Percentiles rank a stretch among this genome's conserved stretches.
These are phyloP conservation scores for Rauvolfia tetraphylla DNA, from an alignment of 257 asterid species.

Conservation along the genomic window DNA sequence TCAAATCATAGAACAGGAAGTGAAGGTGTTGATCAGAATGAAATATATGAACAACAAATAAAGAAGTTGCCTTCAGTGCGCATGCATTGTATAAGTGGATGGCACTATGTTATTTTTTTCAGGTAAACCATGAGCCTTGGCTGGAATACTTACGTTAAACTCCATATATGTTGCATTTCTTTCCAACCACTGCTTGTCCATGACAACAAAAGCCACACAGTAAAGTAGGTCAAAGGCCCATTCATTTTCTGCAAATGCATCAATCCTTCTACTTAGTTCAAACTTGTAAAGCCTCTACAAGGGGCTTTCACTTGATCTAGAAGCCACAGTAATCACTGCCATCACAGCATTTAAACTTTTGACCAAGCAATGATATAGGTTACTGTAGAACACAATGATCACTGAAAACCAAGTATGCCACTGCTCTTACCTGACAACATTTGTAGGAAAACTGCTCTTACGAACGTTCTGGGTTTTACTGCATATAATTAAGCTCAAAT, in stretches of 20 bases:
- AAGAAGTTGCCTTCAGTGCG: background rate
- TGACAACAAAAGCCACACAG: slow-evolving; percentile 73
- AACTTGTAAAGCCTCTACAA: too few species aligned
- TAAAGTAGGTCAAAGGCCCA: slow-evolving; percentile 84
- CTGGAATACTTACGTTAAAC: slow-evolving; percentile 52
- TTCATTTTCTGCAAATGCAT: slow-evolving; percentile 58
- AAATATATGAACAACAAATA: background rate
- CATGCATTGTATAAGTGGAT: too few species aligned
- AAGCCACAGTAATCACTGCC: background rate
- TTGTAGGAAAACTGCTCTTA: slow-evolving; percentile 54
- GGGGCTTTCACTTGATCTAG: background rate
- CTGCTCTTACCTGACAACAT: slow-evolving; percentile 59
- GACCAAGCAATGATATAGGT: too few species aligned
- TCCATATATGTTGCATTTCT: slow-evolving; percentile 76
- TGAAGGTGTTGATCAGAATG: background rate
- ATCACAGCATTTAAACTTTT: background rate
- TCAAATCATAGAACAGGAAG: background rate
- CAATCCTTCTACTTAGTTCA: background rate
- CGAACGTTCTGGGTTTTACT: slow-evolving; percentile 65
- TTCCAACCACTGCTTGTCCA: slow-evolving; percentile 88
- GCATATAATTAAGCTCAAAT: slow-evolving; percentile 32
- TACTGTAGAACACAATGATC: background rate
- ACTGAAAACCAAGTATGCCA: background rate
- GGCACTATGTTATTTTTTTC: background rate
- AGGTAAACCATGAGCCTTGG: background rate